A percentile compares a stretch with the other conserved stretches of the same genome.
Evolutionary conservation across 2,329 filamentous ascomycete species (phyloP).

Genomic region (Blastomyces parvus): DNA sequence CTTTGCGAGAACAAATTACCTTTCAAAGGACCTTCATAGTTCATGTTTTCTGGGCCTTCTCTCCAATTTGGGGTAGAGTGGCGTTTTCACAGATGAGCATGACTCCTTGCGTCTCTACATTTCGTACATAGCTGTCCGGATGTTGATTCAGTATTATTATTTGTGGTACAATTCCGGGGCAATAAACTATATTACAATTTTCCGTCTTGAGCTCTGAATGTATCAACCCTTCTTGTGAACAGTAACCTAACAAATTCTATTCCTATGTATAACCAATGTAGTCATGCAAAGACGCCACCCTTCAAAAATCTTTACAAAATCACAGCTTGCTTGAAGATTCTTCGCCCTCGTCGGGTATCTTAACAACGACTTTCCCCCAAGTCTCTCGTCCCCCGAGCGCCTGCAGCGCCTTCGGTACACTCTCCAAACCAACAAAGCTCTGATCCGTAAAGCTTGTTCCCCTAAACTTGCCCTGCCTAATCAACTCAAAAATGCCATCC

Average conservation of each 20-base stretch:
- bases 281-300: neutral
- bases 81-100: slow-evolving; percentile 33
- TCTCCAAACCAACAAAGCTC: slow-evolving; percentile 73
- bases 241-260: slow-evolving; percentile 4
- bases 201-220: slow-evolving; percentile 2
- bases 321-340: slow-evolving; percentile 33
- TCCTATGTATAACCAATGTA: slow-evolving; percentile 4
- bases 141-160: neutral
- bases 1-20: slow-evolving; percentile 31
- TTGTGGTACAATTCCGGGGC: neutral
- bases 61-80: slow-evolving; percentile 16
- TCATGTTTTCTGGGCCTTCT: slow-evolving; percentile 31
- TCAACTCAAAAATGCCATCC: slow-evolving; percentile 69
- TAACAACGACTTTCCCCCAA: slow-evolving; percentile 94
- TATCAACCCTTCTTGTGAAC: neutral
- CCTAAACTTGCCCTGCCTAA: slow-evolving; percentile 66
- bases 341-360: slow-evolving; percentile 63
- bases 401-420: slow-evolving; percentile 63
- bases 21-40: slow-evolving; percentile 37
- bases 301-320: slow-evolving; percentile 5
- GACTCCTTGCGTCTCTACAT: slow-evolving; percentile 40
- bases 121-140: neutral
- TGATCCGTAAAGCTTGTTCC: slow-evolving; percentile 76
- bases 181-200: slow-evolving; percentile 7
- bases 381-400: slow-evolving; percentile 72